Percentiles rank a stretch among this genome's conserved stretches.
Evolutionary conservation across 1,284 basidiomycete species (phyloP).

Genomic region (Schizophyllum commune): DNA sequence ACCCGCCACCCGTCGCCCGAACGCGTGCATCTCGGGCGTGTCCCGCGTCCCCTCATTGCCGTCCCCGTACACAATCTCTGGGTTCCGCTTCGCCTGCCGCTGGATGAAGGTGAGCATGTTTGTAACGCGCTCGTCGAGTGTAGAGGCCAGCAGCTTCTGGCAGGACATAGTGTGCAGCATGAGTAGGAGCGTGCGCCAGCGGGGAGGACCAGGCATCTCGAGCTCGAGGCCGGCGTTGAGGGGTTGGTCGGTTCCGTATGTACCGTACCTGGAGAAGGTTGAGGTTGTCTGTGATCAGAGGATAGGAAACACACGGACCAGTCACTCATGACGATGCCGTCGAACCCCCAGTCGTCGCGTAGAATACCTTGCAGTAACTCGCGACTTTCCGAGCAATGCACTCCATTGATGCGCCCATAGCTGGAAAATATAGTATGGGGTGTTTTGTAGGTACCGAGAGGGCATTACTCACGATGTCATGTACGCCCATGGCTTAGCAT

Average conservation of each 20-base stretch:
- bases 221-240: conserved; percentile 64
- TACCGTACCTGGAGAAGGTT: conserved; percentile 41
- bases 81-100: conserved; percentile 46
- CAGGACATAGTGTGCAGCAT: conserved; percentile 49
- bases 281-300: neutral
- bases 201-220: conserved; percentile 63
- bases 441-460: too few relatives aligned
- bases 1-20: conserved; percentile 51
- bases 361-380: conserved; percentile 49
- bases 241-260: conserved; percentile 48
- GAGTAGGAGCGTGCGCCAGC: conserved; percentile 52
- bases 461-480: conserved; percentile 15
- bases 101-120: conserved; percentile 53
- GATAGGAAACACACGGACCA: conserved; percentile 32
- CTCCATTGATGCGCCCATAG: conserved; percentile 58
- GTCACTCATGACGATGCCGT: conserved; percentile 60
- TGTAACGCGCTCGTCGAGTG: conserved; percentile 49
- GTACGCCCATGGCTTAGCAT: conserved; percentile 41
- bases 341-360: conserved; percentile 60
- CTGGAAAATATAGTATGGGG: conserved; percentile 21
- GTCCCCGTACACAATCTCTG: conserved; percentile 59
- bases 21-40: conserved; percentile 42
- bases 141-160: conserved; percentile 44
- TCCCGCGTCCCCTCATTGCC: conserved; percentile 53
- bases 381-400: conserved; percentile 56